Evolutionary conservation across 768 basidiomycete genomes (phyloP).

Genomic region (Termitomyces sp.): DNA sequence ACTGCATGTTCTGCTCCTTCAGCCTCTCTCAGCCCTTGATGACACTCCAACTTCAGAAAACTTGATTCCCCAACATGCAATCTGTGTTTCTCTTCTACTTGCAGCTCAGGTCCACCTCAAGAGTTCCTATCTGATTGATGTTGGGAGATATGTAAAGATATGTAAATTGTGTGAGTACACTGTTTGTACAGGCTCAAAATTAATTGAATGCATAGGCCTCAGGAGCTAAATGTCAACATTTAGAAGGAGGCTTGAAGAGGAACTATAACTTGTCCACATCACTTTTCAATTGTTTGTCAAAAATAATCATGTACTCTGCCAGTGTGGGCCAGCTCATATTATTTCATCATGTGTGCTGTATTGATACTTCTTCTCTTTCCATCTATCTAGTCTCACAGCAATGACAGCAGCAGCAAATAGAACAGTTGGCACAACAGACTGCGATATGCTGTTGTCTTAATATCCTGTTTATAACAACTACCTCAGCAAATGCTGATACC

Average conservation of each 20-base stretch:
- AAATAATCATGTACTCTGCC: not conserved
- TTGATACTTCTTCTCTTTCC: slow-evolving; percentile 4
- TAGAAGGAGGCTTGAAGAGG: not conserved
- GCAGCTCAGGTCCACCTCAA: not conserved
- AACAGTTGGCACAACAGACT: slow-evolving; percentile 56
- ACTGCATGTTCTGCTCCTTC: slow-evolving; percentile 23
- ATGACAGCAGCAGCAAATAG: slow-evolving; percentile 34
- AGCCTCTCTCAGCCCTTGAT: slow-evolving; percentile 20
- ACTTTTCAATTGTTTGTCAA: no score
- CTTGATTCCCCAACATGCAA: no score
- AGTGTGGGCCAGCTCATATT: slow-evolving; percentile 4
- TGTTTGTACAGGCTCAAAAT: not conserved
- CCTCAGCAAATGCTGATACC: slow-evolving; percentile 56
- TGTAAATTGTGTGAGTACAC: no score
- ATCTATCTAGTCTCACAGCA: slow-evolving; percentile 3
- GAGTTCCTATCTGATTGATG: not conserved
- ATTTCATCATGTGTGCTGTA: slow-evolving; percentile 10
- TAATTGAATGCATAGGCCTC: no score
- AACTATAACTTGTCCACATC: no score
- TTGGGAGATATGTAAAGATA: not conserved
- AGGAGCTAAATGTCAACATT: not conserved
- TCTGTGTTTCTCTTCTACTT: no score
- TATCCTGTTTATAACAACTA: not conserved
- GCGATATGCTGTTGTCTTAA: slow-evolving; percentile 16
- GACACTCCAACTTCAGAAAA: slow-evolving; percentile 14